A percentile compares a stretch with the other conserved stretches of the same genome.
Conservation (phyloP, 306 rosid genomes). For the Sesbania bispinosa region DNA sequence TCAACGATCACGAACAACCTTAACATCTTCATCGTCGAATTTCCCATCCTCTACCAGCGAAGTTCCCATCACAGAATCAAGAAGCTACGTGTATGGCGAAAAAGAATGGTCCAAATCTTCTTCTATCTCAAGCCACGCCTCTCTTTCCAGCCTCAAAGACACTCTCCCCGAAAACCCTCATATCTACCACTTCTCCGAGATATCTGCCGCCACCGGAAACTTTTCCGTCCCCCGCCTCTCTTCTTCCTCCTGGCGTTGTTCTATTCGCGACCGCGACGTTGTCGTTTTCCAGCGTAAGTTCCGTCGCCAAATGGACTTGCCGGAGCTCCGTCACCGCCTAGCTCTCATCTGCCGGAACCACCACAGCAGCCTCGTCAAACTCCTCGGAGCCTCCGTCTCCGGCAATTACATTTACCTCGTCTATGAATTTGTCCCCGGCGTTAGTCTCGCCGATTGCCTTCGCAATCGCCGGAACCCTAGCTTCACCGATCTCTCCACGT, state of each 20-base stretch:
- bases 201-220: constrained; percentile 59
- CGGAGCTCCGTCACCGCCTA: constrained; percentile 51
- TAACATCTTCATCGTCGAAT: not conserved
- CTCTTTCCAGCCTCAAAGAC: constrained; percentile 58
- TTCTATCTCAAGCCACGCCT: constrained; percentile 40
- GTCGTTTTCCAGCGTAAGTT: constrained; percentile 62
- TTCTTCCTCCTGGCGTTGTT: constrained; percentile 75
- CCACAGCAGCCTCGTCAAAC: constrained; percentile 65
- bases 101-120: constrained; percentile 47
- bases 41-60: constrained; percentile 7
- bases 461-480: constrained; percentile 70
- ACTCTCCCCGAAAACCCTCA: constrained; percentile 68
- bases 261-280: constrained; percentile 49
- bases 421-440: constrained; percentile 71
- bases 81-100: constrained; percentile 13
- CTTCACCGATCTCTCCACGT: constrained; percentile 63
- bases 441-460: constrained; percentile 69
- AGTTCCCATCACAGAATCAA: constrained; percentile 29
- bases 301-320: constrained; percentile 45
- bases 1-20: not conserved
- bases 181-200: constrained; percentile 64
- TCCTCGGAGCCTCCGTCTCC: constrained; percentile 76
- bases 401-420: constrained; percentile 59
- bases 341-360: constrained; percentile 59
- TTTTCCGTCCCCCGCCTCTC: constrained; percentile 33